Evolutionary conservation across 108 stramenopile genomes (phyloP).

Genomic region (Cafeteria roenbergensis): DNA sequence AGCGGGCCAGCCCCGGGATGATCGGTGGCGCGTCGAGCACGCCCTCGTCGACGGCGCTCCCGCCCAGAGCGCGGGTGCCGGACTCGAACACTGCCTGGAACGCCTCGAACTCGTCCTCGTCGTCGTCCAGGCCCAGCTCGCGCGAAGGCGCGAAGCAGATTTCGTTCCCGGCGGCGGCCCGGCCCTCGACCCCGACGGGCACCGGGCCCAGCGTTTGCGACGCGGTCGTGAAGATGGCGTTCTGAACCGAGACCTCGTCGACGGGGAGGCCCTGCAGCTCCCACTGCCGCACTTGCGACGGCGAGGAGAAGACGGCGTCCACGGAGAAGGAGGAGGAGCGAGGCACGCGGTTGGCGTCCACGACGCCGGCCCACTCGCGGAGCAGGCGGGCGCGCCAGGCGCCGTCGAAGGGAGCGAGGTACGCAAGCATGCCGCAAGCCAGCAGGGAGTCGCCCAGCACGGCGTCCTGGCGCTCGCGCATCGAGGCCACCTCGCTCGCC

Average conservation of each 20-base stretch:
- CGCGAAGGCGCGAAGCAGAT: neutral
- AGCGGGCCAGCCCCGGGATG: constrained; percentile 22
- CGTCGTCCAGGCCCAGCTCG: neutral
- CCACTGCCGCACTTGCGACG: constrained; percentile 20
- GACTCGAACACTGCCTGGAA: constrained; percentile 17
- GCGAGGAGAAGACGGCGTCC: constrained; percentile 6
- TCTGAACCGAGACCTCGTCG: constrained; percentile 17
- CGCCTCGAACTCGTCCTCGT: neutral
- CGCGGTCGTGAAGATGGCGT: constrained; percentile 6
- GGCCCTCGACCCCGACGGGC: too few species aligned
- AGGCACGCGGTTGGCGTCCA: constrained; percentile 19
- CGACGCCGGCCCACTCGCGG: constrained; percentile 14
- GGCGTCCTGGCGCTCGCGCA: constrained; percentile 15
- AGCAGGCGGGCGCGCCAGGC: constrained; percentile 11
- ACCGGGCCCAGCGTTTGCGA: neutral
- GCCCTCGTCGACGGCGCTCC: constrained; percentile 21
- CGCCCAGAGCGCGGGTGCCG: too few species aligned
- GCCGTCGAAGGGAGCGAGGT: constrained; percentile 25
- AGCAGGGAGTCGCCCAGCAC: constrained; percentile 28
- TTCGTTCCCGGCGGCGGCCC: neutral
- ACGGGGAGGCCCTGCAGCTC: constrained; percentile 21
- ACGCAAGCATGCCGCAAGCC: constrained; percentile 16
- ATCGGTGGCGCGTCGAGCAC: constrained; percentile 20
- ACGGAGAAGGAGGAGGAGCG: constrained; percentile 24
- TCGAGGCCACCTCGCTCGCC: constrained; percentile 4